Base-by-base conservation (phyloP, 495 filamentous ascomycete genomes). In the Podospora pseudocomata region DNA sequence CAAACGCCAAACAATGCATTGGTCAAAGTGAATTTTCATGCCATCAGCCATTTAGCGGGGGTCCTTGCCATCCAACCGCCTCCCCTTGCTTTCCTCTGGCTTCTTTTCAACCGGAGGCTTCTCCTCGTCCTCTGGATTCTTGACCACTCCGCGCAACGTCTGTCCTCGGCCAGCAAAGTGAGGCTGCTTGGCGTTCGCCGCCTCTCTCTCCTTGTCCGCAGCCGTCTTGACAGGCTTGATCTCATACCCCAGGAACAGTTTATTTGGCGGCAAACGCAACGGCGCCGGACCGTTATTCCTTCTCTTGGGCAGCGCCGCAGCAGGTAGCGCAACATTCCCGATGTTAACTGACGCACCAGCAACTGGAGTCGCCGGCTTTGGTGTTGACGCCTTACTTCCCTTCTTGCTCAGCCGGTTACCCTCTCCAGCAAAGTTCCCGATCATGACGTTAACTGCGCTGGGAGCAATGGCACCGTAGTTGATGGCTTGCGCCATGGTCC, bases 381-480 rank as follows among this genome's bases (percentile, higher is more conserved):
- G 92, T 2, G 91, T 93, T 1, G 91, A 86, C 1, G 86, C 83
- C 75, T 93, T 96, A 70, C 86, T 87, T 13, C 88, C 89, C 76
- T 94, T 96, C 79, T 93, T 94, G 0, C 86, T 89, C 19, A 99
- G 78, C 66, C 89, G 90, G 65, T 96, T 91, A 3, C 86, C 86
- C 11, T 95, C 95, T 2, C 84, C 82, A 1, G 90, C 73, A 74
- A 98, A 99, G 74, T 96, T 91, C 0, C 92, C 95, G 2, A 84
- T 77, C 0, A 85, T 84, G 16, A 86, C 87, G 13, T 87, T 82
- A 6, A 83, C 87, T 1, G 92, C 83, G 16, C 88, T 88, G 0
- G 95, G 95, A 0, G 92, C 91, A 71, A 99, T 97, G n/a, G 94
- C 87, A 56, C 92, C 87, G 76, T 98, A 99, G 81, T 97, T 97